Base-by-base conservation (phyloP, 2,329 filamentous ascomycete species). In the Aspergillus fumigatus region DNA sequence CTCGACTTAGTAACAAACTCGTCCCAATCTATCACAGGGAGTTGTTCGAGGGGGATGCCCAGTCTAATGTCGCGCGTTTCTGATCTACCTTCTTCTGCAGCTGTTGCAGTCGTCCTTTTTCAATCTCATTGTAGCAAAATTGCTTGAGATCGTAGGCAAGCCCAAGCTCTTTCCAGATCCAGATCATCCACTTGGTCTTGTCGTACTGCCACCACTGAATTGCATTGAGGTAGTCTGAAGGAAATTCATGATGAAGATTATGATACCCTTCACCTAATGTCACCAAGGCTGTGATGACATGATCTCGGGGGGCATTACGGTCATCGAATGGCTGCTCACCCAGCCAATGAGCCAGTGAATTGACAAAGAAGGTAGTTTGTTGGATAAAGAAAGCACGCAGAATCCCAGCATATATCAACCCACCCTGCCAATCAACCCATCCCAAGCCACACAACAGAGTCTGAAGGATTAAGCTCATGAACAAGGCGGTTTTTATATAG, bases 201-300 rank as follows among this genome's bases (percentile, higher is more conserved):
- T 93, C 90, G 70, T 92, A 92, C 75, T 93, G 89, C 77, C 85
- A 88, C 89, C 89, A 93, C 75, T 89, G 80, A 66, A 92, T 91
- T 55, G 88, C 89, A 73, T 93, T 93, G 72, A 90, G 88, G 83
- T 93, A 94, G 74, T 94, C 90, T 6, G 88, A 91, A 41, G 90
- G 90, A 75, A 93, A 94, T 75, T 93, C 89, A 80, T 94, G 90
- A 77, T 94, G 90, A 81, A 93, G 93, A 81, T 93, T 93, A 82
- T 94, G 90, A 78, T 93, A 93, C 29, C 90, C 90, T 76, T 91
- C 90, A 47, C 90, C 90, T 23, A 94, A 86, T 35, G 89, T 93
- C 62, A 91, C 84, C 26, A 93, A 77, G 45, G 89, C 89, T 32
- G 90, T 92, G 74, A 93, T 83, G 70, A 91, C 82, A 75, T 92